Conservation (phyloP, 108 stramenopile genomes). For the Skeletonema grethae region DNA sequence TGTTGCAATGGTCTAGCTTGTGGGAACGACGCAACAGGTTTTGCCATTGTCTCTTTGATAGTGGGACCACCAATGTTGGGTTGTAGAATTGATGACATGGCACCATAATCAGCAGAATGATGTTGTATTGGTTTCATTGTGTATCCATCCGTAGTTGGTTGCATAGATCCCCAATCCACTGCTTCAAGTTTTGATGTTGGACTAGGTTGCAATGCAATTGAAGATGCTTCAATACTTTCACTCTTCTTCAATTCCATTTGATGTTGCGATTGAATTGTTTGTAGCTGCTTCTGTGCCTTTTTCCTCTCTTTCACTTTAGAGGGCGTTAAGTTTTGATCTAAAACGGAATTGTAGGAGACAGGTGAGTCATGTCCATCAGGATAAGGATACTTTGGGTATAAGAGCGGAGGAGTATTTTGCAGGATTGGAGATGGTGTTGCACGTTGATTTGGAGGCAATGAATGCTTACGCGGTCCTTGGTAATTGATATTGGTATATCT, state of each 20-base stretch:
- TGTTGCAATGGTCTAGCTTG: background rate
- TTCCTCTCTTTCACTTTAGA: slow-evolving; percentile 19
- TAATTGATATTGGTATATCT: slow-evolving; percentile 19
- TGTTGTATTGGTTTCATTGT: background rate
- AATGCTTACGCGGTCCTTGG: slow-evolving; percentile 1
- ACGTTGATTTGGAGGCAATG: background rate
- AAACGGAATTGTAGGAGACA: slow-evolving; percentile 34
- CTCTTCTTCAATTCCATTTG: slow-evolving; percentile 21
- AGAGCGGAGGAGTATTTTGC: background rate
- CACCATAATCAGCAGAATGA: background rate
- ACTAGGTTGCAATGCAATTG: background rate
- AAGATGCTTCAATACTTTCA: background rate
- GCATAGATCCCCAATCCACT: background rate
- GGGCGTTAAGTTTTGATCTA: slow-evolving; percentile 31
- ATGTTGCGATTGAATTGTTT: slow-evolving; percentile 24
- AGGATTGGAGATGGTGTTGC: slow-evolving; percentile 10
- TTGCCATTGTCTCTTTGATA: slow-evolving; percentile 2
- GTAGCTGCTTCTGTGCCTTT: slow-evolving; percentile 16
- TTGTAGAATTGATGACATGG: background rate
- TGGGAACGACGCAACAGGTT: background rate
- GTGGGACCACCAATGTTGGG: background rate
- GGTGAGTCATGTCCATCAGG: slow-evolving; percentile 17
- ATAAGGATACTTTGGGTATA: slow-evolving; percentile 10
- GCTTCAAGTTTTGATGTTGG: slow-evolving; percentile 2
- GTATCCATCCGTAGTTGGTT: background rate